phyloP scores from a whole-genome alignment of 495 filamentous ascomycete genomes.

The Xylaria telfairii region DNA sequence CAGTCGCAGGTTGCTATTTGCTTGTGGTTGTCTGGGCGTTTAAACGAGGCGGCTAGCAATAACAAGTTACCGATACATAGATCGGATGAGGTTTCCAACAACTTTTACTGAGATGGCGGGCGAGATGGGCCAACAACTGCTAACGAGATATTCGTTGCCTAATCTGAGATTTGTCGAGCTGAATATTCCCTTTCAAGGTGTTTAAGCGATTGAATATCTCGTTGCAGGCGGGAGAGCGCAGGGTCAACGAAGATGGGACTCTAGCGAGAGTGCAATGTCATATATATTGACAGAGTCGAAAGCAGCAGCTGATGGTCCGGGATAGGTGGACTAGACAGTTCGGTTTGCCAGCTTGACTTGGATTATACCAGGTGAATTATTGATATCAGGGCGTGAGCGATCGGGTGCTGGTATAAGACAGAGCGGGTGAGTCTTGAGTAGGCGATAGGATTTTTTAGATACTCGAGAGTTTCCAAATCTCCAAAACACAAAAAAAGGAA shows the following conservation, averaged over 20 bases:
- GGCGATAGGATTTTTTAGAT: constrained; percentile 21
- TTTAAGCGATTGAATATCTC: constrained; percentile 47
- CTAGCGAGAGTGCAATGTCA: constrained; percentile 33
- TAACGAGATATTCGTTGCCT: constrained; percentile 14
- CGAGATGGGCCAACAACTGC: not conserved
- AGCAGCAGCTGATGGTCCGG: constrained; percentile 26
- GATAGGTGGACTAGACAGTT: constrained; percentile 10
- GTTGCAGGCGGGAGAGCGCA: constrained; percentile 39
- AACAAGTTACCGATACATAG: constrained; percentile 36
- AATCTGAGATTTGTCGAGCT: constrained; percentile 29
- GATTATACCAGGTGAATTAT: constrained; percentile 1
- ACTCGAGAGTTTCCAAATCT: constrained; percentile 44
- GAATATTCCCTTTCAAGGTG: constrained; percentile 38
- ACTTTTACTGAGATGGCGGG: constrained; percentile 1
- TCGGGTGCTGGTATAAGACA: constrained; percentile 27
- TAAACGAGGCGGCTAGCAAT: constrained; percentile 26
- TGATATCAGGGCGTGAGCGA: constrained; percentile 9
- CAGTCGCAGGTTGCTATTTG: constrained; percentile 27
- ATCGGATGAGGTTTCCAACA: constrained; percentile 14
- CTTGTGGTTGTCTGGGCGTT: constrained; percentile 28
- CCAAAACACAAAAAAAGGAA: constrained; percentile 53
- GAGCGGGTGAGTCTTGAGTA: constrained; percentile 30
- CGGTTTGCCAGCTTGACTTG: not conserved
- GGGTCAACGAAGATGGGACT: constrained; percentile 33
- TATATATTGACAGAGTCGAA: constrained; percentile 19